phyloP scores from a whole-genome alignment of 495 filamentous ascomycete genomes.

The Daldinia grandis region DNA sequence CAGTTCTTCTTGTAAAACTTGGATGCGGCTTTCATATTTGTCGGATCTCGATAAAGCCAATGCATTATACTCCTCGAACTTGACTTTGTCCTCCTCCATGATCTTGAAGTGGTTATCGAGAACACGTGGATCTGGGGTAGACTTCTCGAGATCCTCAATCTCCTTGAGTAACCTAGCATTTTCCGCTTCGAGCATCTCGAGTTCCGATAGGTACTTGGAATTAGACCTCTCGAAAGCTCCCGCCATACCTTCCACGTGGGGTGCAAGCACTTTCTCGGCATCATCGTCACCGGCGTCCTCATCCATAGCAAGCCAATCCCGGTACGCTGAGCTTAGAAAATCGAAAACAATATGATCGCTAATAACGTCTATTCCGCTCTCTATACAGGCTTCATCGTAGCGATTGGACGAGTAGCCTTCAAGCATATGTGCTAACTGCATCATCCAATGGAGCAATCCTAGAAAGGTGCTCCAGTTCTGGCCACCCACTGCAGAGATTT shows the following conservation, averaged over 20 bases:
- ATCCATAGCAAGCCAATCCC: constrained; percentile 88
- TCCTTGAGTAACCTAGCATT: constrained; percentile 79
- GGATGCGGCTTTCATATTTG: constrained; percentile 79
- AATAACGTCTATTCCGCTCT: constrained; percentile 84
- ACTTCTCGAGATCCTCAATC: constrained; percentile 87
- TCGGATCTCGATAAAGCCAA: constrained; percentile 80
- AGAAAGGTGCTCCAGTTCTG: constrained; percentile 96
- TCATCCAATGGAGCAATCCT: constrained; percentile 96
- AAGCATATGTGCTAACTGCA: constrained; percentile 93
- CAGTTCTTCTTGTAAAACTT: constrained; percentile 80
- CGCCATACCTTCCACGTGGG: constrained; percentile 90
- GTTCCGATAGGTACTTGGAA: constrained; percentile 78
- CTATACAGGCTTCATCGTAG: constrained; percentile 86
- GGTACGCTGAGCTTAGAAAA: constrained; percentile 87
- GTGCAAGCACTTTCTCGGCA: constrained; percentile 74
- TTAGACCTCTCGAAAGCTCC: constrained; percentile 86
- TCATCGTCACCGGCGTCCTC: constrained; percentile 88
- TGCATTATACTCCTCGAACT: constrained; percentile 92
- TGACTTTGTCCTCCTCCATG: constrained; percentile 86
- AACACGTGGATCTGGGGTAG: constrained; percentile 79
- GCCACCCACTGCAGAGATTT: constrained; percentile 91
- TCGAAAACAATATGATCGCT: constrained; percentile 92
- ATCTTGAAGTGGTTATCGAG: constrained; percentile 86
- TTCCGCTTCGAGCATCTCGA: constrained; percentile 84
- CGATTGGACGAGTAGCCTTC: constrained; percentile 75